phyloP scores from a whole-genome alignment of 345 rosid genomes.

The Crucihimalaya himalaica region DNA sequence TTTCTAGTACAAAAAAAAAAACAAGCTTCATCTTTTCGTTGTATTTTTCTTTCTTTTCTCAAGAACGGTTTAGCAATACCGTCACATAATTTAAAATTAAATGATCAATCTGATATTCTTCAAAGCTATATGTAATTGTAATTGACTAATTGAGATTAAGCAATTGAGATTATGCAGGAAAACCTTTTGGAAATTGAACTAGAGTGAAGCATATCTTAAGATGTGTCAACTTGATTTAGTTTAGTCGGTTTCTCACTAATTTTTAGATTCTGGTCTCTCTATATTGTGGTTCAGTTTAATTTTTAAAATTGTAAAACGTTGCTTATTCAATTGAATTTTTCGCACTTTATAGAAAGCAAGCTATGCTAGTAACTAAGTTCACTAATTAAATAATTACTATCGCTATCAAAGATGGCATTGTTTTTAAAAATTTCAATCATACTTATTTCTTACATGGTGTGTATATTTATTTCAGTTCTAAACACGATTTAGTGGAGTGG shows the following conservation, averaged over 20 bases:
- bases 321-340: background rate
- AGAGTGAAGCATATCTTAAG: background rate
- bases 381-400: conserved; percentile 14
- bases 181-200: too few species aligned
- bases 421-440: conserved; percentile 1
- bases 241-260: background rate
- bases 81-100: background rate
- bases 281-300: background rate
- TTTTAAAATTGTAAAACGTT: background rate
- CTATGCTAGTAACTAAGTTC: conserved; percentile 16
- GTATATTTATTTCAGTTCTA: conserved; percentile 16
- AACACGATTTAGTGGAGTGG: conserved; percentile 39
- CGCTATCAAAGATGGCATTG: conserved; percentile 20
- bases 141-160: background rate
- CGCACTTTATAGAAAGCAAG: background rate
- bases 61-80: background rate
- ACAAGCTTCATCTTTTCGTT: conserved; percentile 5
- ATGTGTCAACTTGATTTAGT: background rate
- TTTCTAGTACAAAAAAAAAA: conserved; percentile 7
- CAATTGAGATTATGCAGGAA: too few species aligned
- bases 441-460: background rate
- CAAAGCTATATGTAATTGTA: background rate
- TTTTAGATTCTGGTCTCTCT: background rate
- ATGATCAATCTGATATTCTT: background rate
- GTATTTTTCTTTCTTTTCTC: background rate